These are phyloP conservation scores for Penicillium argentinense DNA, from an alignment of 495 filamentous ascomycete species.

Conservation along the genomic window DNA sequence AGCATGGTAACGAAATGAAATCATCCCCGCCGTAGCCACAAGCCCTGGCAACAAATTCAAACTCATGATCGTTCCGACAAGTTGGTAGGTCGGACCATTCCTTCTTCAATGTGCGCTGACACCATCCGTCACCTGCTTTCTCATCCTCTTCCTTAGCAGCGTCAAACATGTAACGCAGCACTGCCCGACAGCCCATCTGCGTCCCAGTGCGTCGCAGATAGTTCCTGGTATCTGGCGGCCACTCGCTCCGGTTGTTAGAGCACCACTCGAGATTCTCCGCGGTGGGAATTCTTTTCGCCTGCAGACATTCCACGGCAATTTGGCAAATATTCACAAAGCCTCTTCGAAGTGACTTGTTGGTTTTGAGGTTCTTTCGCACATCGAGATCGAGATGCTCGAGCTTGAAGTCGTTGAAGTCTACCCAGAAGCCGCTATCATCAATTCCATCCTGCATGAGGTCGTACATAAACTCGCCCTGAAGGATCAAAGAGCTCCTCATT, in stretches of 20 bases:
- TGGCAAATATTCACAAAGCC: conserved; percentile 29
- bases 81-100: conserved; percentile 17
- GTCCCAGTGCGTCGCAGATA: conserved; percentile 24
- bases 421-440: conserved; percentile 18
- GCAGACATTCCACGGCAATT: conserved; percentile 19
- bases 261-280: conserved; percentile 18
- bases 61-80: conserved; percentile 35
- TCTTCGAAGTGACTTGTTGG: conserved; percentile 28
- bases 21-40: conserved; percentile 24
- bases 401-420: conserved; percentile 5
- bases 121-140: conserved; percentile 25
- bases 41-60: conserved; percentile 29
- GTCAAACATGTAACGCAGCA: conserved; percentile 28
- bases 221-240: conserved; percentile 24
- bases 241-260: conserved; percentile 21
- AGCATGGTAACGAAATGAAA: conserved; percentile 12
- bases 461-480: conserved; percentile 15
- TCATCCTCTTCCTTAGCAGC: conserved; percentile 24
- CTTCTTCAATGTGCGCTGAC: conserved; percentile 18
- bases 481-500: conserved; percentile 28
- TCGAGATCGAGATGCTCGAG: conserved; percentile 20
- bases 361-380: conserved; percentile 28
- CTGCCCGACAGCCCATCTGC: conserved; percentile 19
- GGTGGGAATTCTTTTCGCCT: conserved; percentile 21
- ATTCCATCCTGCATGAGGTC: conserved; percentile 15